Evolutionary conservation across 2,329 filamentous ascomycete genomes (phyloP), one percentile per base, ranked within the genome.

Genomic region (Emericellopsis cladophorae): DNA sequence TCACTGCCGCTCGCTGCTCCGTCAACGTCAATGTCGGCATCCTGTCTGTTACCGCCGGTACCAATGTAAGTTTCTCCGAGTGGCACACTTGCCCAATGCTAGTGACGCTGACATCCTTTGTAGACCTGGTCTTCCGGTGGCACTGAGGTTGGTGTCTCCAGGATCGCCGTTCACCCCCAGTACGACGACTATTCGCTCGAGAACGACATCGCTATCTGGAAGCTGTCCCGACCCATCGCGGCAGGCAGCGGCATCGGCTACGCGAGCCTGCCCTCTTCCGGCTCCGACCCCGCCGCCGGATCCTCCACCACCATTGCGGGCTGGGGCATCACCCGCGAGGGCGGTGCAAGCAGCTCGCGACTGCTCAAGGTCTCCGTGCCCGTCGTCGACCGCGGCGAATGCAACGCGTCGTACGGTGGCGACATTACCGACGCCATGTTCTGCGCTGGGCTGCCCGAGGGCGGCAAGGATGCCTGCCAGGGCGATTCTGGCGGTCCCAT

Each of bases 1-100:
- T 58, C 40, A 58, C 55, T 6, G 55, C 55, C 10, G 54, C 48
- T n/a, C 55, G 58, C 45, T 58, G 54, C 47, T 48, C 51, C n/a
- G 37, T 29, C 3, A 21, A 21, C 18, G 18, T 21, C 18, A 21
- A 21, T 21, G 18, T 21, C 18, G 18, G 32, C 7, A 45, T 58
- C 45, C 18, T 21, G 18, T 21, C 18, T 21, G 18, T 21, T 21
- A 55, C 55, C 36, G 55, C 53, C 21, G 55, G 55, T 15, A 48
- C 46, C 29, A 40, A 48, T 8, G 52, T 53, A 45, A 29, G 51
- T 41, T 35, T 2, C 2, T 4, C 14, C 12, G 10, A n/a, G 18
- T 5, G 18, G 18, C 8, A n/a, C 14, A 36, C 10, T n/a, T 11
- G 34, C 12, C 10, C 34, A n/a, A 4, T 3, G 7, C 7, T 3